Evolutionary conservation across 345 rosid species (phyloP).

Genomic region (Populus tremula): DNA sequence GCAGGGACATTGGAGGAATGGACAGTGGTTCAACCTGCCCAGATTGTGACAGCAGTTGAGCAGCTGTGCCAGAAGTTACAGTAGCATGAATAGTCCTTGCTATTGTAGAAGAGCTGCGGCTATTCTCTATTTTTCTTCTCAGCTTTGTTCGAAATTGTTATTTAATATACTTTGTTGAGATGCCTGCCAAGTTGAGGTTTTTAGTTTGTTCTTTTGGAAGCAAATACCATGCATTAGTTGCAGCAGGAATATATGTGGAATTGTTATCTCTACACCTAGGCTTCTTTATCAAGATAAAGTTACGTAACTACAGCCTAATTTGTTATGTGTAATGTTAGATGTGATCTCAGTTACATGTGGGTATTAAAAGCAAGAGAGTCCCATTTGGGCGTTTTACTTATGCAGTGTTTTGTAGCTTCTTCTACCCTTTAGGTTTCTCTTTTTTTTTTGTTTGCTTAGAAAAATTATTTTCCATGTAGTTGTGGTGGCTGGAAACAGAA

Average conservation of each 20-base stretch:
- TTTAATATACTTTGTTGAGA: constrained; percentile 6
- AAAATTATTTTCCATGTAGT: too few relatives aligned
- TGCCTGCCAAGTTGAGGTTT: constrained; percentile 4
- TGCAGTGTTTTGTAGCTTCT: background rate
- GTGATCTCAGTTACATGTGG: background rate
- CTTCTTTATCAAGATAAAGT: background rate
- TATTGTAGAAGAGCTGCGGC: background rate
- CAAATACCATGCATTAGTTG: constrained; percentile 4
- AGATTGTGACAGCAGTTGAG: constrained; percentile 89
- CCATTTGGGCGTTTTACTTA: background rate
- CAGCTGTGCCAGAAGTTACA: constrained; percentile 70
- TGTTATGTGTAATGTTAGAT: background rate
- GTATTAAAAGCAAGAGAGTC: background rate
- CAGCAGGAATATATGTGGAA: constrained; percentile 7
- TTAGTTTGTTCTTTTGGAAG: constrained; percentile 1
- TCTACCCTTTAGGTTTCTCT: background rate
- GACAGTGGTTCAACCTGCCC: constrained; percentile 93
- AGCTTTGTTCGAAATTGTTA: constrained; percentile 2
- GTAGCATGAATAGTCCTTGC: constrained; percentile 7
- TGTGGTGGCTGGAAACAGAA: background rate
- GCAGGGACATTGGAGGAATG: constrained; percentile 87
- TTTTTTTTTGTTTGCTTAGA: background rate
- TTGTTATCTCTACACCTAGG: background rate
- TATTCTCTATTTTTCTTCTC: background rate
- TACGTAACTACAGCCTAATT: background rate